Evolutionary conservation across 2,329 filamentous ascomycete genomes (phyloP).

Genomic region (Epichloe bromicola): DNA sequence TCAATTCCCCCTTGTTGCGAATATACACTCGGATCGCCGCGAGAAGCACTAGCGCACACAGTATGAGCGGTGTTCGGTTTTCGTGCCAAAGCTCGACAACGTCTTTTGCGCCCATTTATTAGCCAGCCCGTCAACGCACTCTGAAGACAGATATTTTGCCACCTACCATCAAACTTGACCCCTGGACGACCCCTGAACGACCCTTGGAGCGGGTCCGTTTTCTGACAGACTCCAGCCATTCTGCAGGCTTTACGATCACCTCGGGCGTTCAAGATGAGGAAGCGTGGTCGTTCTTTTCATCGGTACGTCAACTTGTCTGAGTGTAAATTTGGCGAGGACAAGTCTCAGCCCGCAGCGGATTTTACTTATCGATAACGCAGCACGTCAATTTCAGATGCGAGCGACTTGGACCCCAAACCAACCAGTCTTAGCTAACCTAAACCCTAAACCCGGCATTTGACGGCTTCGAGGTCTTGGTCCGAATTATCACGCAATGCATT

Average conservation of each 20-base stretch:
- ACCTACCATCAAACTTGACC: conserved; percentile 4
- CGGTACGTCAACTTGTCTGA: neutral
- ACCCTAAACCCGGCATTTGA: too few relatives aligned
- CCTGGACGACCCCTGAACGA: neutral
- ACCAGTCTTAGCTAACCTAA: too few relatives aligned
- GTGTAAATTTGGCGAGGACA: conserved; percentile 1
- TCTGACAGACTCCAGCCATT: conserved; percentile 3
- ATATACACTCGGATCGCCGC: conserved; percentile 29
- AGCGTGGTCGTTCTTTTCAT: neutral
- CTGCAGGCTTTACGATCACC: neutral
- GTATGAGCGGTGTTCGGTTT: conserved; percentile 31
- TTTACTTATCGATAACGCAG: conserved; percentile 5
- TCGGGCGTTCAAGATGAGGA: neutral
- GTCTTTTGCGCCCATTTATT: conserved; percentile 14
- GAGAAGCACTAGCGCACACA: conserved; percentile 25
- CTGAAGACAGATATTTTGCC: neutral
- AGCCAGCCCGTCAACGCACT: neutral
- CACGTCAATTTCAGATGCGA: neutral
- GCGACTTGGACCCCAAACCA: neutral
- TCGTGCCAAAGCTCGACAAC: conserved; percentile 32
- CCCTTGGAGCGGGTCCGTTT: neutral
- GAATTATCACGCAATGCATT: neutral
- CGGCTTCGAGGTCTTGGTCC: too few relatives aligned
- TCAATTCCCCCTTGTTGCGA: conserved; percentile 20
- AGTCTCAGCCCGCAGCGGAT: neutral